Evolutionary conservation across 2,329 filamentous ascomycete species (phyloP).

Genomic region (Aspergillus tamarii): DNA sequence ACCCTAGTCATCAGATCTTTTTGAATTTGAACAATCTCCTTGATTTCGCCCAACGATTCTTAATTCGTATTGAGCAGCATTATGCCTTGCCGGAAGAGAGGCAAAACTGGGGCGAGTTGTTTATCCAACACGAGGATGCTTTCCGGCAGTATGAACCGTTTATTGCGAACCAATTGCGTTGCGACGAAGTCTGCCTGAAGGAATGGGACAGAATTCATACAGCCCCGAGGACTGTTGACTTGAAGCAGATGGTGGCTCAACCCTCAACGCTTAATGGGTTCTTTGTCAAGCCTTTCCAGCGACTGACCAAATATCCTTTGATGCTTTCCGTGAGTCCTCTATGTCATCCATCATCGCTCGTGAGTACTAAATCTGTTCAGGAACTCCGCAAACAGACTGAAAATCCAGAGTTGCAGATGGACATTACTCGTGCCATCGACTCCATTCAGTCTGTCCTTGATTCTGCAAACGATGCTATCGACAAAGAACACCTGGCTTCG

Average conservation of each 20-base stretch:
- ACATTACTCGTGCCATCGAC: constrained; percentile 76
- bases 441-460: constrained; percentile 80
- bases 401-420: constrained; percentile 69
- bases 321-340: constrained; percentile 70
- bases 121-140: constrained; percentile 78
- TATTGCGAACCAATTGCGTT: constrained; percentile 93
- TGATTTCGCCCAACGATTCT: constrained; percentile 91
- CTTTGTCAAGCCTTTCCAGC: constrained; percentile 93
- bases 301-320: constrained; percentile 90
- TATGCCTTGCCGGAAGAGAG: constrained; percentile 75
- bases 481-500: constrained; percentile 81
- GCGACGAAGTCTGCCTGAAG: constrained; percentile 78
- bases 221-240: constrained; percentile 66
- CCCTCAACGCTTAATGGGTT: constrained; percentile 90
- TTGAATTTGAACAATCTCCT: constrained; percentile 93
- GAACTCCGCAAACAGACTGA: constrained; percentile 84
- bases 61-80: constrained; percentile 94
- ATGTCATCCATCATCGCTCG: neutral
- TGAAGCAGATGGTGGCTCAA: constrained; percentile 77
- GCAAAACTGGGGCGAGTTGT: constrained; percentile 95
- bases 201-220: constrained; percentile 84
- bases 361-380: constrained; percentile 46
- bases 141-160: constrained; percentile 96
- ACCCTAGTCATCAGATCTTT: constrained; percentile 92
- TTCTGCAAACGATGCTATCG: constrained; percentile 87